Percentiles rank a stretch among this genome's conserved stretches.
These are phyloP conservation scores for Pyrenochaeta sp. DNA, from an alignment of 2,329 filamentous ascomycete species.

Conservation along the genomic window DNA sequence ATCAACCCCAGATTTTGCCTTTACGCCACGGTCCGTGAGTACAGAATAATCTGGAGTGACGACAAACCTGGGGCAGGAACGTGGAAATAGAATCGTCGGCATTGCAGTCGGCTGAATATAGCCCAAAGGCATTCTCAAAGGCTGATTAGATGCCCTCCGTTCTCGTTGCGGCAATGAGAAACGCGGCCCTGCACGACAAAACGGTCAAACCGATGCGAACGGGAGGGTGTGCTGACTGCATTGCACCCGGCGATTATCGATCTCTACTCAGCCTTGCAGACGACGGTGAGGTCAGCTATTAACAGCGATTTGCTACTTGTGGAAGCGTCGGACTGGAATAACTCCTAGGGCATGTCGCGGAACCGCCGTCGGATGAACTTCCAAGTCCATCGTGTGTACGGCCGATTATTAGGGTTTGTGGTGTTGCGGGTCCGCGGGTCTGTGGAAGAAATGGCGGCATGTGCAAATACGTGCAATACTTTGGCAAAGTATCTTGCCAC, in stretches of 20 bases:
- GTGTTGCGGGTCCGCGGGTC: neutral
- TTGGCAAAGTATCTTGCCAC: constrained; percentile 6
- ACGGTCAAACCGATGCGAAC: constrained; percentile 11
- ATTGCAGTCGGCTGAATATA: constrained; percentile 13
- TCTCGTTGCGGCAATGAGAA: constrained; percentile 5
- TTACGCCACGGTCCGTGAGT: constrained; percentile 12
- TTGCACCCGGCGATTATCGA: constrained; percentile 28
- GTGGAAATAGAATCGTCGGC: constrained; percentile 9
- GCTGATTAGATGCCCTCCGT: constrained; percentile 7
- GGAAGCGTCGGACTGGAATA: constrained; percentile 5
- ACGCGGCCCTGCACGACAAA: neutral
- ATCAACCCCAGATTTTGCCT: constrained; percentile 18
- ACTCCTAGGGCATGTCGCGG: constrained; percentile 3
- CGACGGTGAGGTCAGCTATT: constrained; percentile 18
- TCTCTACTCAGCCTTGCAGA: constrained; percentile 39
- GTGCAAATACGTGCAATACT: constrained; percentile 3
- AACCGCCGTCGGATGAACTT: constrained; percentile 11
- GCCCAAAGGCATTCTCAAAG: constrained; percentile 7
- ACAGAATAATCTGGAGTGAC: constrained; percentile 18
- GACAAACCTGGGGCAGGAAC: constrained; percentile 9
- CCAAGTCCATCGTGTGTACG: constrained; percentile 3
- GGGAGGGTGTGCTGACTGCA: constrained; percentile 42
- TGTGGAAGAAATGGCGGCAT: too few relatives aligned
- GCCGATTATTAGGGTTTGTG: too few relatives aligned
- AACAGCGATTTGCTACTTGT: constrained; percentile 12